These are phyloP conservation scores for Paraphoma chrysanthemicola DNA, from an alignment of 2,329 filamentous ascomycete genomes.

Conservation along the genomic window DNA sequence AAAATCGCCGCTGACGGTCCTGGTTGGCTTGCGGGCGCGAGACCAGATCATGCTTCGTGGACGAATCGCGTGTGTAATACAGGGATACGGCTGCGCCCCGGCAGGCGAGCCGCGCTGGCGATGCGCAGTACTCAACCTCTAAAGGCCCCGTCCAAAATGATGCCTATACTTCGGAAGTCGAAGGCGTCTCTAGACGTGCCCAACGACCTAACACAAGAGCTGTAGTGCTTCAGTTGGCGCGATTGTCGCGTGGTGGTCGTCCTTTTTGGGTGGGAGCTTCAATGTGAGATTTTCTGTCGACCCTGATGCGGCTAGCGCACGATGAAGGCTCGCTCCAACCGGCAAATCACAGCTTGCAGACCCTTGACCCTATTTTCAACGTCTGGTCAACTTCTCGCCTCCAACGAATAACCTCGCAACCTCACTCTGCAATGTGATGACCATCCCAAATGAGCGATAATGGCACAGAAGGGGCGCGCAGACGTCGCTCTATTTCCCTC, in stretches of 20 bases:
- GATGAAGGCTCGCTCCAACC: conserved; percentile 11
- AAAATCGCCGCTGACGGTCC: conserved; percentile 28
- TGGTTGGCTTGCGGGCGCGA: conserved; percentile 32
- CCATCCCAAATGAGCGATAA: conserved; percentile 12
- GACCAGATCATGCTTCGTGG: conserved; percentile 16
- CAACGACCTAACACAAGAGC: conserved; percentile 12
- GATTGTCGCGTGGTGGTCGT: conserved; percentile 29
- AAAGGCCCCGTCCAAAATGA: conserved; percentile 33
- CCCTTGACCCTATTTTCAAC: conserved; percentile 10
- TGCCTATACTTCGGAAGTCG: conserved; percentile 23
- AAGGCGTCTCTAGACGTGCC: conserved; percentile 22
- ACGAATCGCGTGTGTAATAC: conserved; percentile 33
- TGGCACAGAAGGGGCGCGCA: conserved; percentile 17
- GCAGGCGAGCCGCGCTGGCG: conserved; percentile 23
- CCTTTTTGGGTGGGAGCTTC: conserved; percentile 8
- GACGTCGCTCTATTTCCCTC: conserved; percentile 16
- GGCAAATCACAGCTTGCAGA: conserved; percentile 17
- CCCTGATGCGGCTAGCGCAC: conserved; percentile 24
- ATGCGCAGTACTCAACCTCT: conserved; percentile 24
- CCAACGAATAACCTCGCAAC: conserved; percentile 29
- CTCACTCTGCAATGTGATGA: conserved; percentile 22
- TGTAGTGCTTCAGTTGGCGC: conserved; percentile 14
- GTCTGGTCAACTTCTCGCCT: conserved; percentile 10
- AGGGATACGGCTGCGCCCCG: conserved; percentile 20
- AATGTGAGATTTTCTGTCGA: conserved; percentile 4